Conservation (phyloP, 106 monocot species). For the Ottelia alismoides region DNA sequence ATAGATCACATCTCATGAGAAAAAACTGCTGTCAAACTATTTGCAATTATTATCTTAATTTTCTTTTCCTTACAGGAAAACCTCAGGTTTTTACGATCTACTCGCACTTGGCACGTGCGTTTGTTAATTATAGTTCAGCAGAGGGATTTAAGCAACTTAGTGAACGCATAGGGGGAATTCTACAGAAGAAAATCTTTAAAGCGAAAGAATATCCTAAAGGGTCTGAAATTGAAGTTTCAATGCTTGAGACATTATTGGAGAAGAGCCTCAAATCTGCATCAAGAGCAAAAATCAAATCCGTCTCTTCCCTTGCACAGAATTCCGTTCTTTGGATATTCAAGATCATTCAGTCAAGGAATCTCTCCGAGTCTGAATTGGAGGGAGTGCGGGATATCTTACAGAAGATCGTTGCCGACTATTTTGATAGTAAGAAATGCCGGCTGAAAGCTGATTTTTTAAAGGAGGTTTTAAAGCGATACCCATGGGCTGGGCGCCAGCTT, state of each 20-base stretch:
- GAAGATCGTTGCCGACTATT: constrained; percentile 43
- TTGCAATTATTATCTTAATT: background rate
- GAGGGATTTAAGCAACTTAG: constrained; percentile 51
- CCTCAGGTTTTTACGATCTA: constrained; percentile 54
- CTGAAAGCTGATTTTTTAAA: constrained; percentile 69
- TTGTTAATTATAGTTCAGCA: constrained; percentile 50
- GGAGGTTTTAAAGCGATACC: constrained; percentile 57
- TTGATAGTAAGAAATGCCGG: constrained; percentile 58
- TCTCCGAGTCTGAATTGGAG: constrained; percentile 31
- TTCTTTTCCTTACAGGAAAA: constrained; percentile 37
- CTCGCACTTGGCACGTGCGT: constrained; percentile 46
- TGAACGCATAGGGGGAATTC: constrained; percentile 64
- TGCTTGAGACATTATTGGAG: constrained; percentile 38
- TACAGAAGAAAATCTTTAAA: constrained; percentile 88
- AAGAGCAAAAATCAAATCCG: constrained; percentile 38
- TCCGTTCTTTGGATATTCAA: constrained; percentile 81
- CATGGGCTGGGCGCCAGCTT: constrained; percentile 46
- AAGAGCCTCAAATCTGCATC: constrained; percentile 70
- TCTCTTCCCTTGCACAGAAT: constrained; percentile 50
- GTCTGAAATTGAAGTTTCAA: constrained; percentile 30
- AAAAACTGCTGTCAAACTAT: too few relatives aligned
- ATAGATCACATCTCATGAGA: too few relatives aligned
- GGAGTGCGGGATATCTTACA: constrained; percentile 29
- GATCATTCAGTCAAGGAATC: constrained; percentile 46
- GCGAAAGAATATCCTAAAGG: constrained; percentile 72